Evolutionary conservation across 306 rosid species (phyloP).

Genomic region (Pyrus pyrifolia): DNA sequence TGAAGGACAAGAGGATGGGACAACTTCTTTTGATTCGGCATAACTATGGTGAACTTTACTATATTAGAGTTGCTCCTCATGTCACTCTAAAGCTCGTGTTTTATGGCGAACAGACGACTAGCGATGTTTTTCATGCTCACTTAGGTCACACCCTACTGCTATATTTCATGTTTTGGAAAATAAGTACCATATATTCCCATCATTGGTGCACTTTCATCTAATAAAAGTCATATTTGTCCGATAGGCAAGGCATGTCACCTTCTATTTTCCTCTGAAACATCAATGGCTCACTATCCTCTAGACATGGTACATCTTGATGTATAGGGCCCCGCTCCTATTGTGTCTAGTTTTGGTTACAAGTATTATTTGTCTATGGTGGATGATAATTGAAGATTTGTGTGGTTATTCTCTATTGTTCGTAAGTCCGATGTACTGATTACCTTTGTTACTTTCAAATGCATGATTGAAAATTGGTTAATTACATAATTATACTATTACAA

Average conservation of each 20-base stretch:
- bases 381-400: background rate
- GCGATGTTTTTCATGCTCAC: background rate
- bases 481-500: background rate
- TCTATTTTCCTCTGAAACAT: background rate
- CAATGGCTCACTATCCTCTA: background rate
- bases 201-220: background rate
- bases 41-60: background rate
- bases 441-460: background rate
- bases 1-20: background rate
- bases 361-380: background rate
- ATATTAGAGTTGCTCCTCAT: background rate
- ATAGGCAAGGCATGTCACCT: background rate
- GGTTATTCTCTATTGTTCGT: background rate
- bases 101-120: background rate
- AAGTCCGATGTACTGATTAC: background rate
- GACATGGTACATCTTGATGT: background rate
- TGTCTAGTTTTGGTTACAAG: background rate
- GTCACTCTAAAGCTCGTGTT: no score
- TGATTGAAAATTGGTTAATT: background rate
- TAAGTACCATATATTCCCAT: background rate
- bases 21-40: background rate
- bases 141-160: background rate
- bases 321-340: background rate
- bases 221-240: background rate
- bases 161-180: background rate